Percentiles rank a stretch among this genome's conserved stretches.
Conservation (phyloP, 768 basidiomycete genomes). For the Termitomyces sp. region DNA sequence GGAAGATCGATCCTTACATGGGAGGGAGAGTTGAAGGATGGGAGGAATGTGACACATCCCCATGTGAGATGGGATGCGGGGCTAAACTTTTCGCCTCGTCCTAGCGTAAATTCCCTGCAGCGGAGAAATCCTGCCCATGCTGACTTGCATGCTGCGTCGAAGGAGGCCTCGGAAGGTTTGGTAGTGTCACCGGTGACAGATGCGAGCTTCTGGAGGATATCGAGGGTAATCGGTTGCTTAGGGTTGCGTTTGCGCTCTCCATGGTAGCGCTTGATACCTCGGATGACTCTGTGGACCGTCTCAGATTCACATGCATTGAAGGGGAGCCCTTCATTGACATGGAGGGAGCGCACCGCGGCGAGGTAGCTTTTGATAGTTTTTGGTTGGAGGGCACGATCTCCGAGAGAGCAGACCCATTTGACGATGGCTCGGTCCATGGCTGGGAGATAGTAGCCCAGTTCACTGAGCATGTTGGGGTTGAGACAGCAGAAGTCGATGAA, state of each 20-base stretch:
- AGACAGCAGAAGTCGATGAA: constrained; percentile 22
- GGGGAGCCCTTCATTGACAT: constrained; percentile 24
- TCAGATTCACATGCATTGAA: constrained; percentile 21
- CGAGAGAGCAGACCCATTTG: constrained; percentile 18
- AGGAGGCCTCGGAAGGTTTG: constrained; percentile 5
- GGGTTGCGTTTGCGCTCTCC: constrained; percentile 15
- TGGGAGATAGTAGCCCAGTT: constrained; percentile 11
- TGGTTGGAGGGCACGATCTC: constrained; percentile 3
- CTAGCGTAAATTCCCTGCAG: not conserved
- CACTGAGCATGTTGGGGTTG: constrained; percentile 9
- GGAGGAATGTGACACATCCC: not conserved
- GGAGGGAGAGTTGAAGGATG: not conserved
- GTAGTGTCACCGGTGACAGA: not conserved
- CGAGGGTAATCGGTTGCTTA: constrained; percentile 21
- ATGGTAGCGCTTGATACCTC: constrained; percentile 19
- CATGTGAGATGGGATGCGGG: constrained; percentile 6
- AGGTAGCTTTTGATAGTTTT: constrained; percentile 20
- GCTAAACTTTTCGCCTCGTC: not conserved
- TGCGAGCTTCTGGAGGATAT: constrained; percentile 13
- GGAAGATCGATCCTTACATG: not conserved
- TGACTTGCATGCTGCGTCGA: constrained; percentile 12
- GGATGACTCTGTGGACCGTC: constrained; percentile 21
- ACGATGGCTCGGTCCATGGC: constrained; percentile 13
- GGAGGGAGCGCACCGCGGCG: constrained; percentile 21
- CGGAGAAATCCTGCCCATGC: constrained; percentile 14